A percentile compares a stretch with the other conserved stretches of the same genome.
Evolutionary conservation across 2,329 filamentous ascomycete species (phyloP).

Genomic region (Hypoxylon sp.): DNA sequence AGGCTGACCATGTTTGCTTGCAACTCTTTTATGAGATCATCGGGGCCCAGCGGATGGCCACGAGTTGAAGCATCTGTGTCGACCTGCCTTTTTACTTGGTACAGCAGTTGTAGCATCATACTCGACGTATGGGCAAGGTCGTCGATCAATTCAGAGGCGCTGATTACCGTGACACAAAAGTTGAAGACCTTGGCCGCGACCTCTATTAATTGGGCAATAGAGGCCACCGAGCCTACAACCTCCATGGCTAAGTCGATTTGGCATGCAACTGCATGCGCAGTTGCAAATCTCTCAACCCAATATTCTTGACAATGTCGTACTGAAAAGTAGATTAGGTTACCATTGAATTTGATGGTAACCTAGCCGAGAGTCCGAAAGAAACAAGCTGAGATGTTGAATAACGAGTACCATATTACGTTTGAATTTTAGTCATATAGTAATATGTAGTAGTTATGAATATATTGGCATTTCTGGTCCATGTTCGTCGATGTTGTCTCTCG

Average conservation of each 20-base stretch:
- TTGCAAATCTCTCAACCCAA: not conserved
- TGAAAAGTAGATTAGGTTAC: not conserved
- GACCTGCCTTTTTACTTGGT: conserved; percentile 32
- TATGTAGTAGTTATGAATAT: not conserved
- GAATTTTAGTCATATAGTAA: not conserved
- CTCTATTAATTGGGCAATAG: conserved; percentile 34
- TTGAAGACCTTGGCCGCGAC: conserved; percentile 33
- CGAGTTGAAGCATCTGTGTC: conserved; percentile 10
- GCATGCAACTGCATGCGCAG: conserved; percentile 5
- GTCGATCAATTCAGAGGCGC: conserved; percentile 33
- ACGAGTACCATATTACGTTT: not conserved
- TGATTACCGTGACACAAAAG: conserved; percentile 28
- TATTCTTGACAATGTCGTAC: not conserved
- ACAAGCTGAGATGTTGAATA: not conserved
- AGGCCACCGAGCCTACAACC: conserved; percentile 35
- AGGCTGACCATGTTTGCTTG: conserved; percentile 29
- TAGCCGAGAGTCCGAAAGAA: not conserved
- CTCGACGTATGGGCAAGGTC: conserved; percentile 33
- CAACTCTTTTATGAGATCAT: conserved; percentile 32
- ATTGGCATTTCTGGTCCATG: not conserved
- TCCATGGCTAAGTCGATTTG: conserved; percentile 22
- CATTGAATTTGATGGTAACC: not conserved
- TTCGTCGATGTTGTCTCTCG: not conserved
- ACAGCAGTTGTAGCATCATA: conserved; percentile 38
- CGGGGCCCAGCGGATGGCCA: conserved; percentile 26